Base-by-base conservation (phyloP, 2,329 filamentous ascomycete genomes). In the Aplosporella prunicola region DNA sequence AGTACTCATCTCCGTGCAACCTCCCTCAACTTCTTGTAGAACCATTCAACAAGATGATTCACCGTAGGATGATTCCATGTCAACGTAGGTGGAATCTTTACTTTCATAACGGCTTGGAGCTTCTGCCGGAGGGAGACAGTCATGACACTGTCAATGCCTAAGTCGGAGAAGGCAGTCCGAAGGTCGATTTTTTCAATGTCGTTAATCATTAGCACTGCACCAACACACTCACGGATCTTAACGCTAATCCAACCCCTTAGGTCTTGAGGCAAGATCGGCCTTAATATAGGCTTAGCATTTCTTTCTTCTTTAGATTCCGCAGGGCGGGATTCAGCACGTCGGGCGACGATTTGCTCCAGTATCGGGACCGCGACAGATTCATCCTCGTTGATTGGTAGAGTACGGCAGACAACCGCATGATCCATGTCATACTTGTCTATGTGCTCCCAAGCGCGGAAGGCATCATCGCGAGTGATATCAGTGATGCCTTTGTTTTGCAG, bases 61-160 rank as follows among this genome's bases (percentile, higher is more conserved):
- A 63, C 53, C n/a, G 63, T 64, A 2, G 62, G 63, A 42, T 57
- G 50, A 33, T 49, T 61, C 63, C 63, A 66, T 1, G 52, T 55
- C 35, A 66, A 44, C 4, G 61, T 65, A 6, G 58, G 61, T 13
- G 60, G 58, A 13, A 63, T 52, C 32, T 55, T 58, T 6, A 63
- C 39, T 10, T 50, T 47, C 18, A 64, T 43, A 4, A 43, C 43
- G 23, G 47, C 51, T 46, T 62, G 58, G 23, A 66, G 43, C 43
- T 59, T 49, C 27, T 48, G 45, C 15, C 61, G 47, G 35, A 65
- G 42, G 5, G 45, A 46, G 13, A 62, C 52, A 1, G 52, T 62
- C 60, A 64, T 61, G 9, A 66, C 60, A 4, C 52, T 58, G 37
- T 64, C 62, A 2, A 64, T 47, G 2, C 62, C 62, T 20, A 64